Evolutionary conservation across 768 basidiomycete species (phyloP).

Genomic region (Cyclocybe cylindracea): DNA sequence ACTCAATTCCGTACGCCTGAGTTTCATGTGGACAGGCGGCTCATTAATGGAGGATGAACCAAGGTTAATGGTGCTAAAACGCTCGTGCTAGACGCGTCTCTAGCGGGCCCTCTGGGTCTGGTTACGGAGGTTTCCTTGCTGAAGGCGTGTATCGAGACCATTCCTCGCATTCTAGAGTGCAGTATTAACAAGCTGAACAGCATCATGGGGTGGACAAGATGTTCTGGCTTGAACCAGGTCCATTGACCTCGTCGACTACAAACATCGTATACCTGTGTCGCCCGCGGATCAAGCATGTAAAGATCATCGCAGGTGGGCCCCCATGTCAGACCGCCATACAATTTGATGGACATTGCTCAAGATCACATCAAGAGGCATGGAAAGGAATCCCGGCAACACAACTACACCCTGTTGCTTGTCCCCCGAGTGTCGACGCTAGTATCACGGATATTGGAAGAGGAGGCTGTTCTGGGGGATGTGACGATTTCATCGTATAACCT

Average conservation of each 20-base stretch:
- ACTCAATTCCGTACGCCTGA: slow-evolving; percentile 68
- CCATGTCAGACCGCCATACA: slow-evolving; percentile 10
- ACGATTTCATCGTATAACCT: slow-evolving; percentile 85
- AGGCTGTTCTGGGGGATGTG: slow-evolving; percentile 97
- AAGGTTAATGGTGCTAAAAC: slow-evolving; percentile 95
- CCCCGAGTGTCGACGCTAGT: slow-evolving; percentile 88
- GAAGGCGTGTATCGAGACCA: slow-evolving; percentile 58
- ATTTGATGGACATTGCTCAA: slow-evolving; percentile 37
- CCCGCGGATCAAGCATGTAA: slow-evolving; percentile 81
- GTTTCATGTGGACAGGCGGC: slow-evolving; percentile 1
- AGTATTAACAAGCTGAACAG: slow-evolving; percentile 38
- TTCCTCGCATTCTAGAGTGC: not conserved
- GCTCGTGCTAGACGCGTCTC: slow-evolving; percentile 84
- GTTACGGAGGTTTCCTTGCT: slow-evolving; percentile 93
- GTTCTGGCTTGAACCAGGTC: slow-evolving; percentile 97
- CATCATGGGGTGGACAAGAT: slow-evolving; percentile 99
- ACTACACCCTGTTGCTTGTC: slow-evolving; percentile 85
- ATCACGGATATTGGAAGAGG: slow-evolving; percentile 85
- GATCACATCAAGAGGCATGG: slow-evolving; percentile 90
- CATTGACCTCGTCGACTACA: slow-evolving; percentile 77
- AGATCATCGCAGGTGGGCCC: slow-evolving; percentile 85
- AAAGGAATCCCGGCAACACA: slow-evolving; percentile 71
- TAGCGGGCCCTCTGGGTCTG: slow-evolving; percentile 91
- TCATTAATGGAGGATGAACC: slow-evolving; percentile 12
- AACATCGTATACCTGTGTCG: slow-evolving; percentile 94